Evolutionary conservation across 1,284 basidiomycete genomes (phyloP).

Genomic region (Gymnopus androsaceus): DNA sequence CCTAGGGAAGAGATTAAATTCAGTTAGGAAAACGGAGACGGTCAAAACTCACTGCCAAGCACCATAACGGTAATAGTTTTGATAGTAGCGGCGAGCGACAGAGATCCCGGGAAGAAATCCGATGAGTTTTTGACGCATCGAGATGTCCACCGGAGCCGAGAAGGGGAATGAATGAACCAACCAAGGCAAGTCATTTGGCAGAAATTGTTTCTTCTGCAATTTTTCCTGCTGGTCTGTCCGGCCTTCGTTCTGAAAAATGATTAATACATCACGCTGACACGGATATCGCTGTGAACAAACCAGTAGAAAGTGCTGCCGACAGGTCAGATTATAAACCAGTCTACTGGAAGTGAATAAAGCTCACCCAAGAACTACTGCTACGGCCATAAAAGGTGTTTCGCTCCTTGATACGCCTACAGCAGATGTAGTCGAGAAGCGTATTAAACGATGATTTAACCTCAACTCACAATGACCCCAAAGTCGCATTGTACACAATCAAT

Average conservation of each 20-base stretch:
- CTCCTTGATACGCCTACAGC: constrained; percentile 55
- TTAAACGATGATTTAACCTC: too few species aligned
- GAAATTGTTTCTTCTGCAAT: constrained; percentile 39
- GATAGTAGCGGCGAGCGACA: constrained; percentile 45
- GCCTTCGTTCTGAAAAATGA: constrained; percentile 51
- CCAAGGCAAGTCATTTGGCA: constrained; percentile 60
- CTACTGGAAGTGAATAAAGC: constrained; percentile 24
- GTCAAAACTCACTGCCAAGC: constrained; percentile 62
- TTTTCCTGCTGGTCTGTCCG: constrained; percentile 57
- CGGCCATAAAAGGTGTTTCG: constrained; percentile 64
- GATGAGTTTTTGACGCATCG: constrained; percentile 46
- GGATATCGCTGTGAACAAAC: constrained; percentile 22
- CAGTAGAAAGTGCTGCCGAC: constrained; percentile 37
- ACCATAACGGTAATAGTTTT: constrained; percentile 62
- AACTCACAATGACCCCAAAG: constrained; percentile 63
- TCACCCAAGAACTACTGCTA: constrained; percentile 67
- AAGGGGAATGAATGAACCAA: constrained; percentile 63
- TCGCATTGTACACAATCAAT: constrained; percentile 1
- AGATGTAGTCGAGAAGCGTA: constrained; percentile 10
- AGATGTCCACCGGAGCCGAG: constrained; percentile 40
- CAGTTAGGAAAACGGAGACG: neutral
- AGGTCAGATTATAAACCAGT: neutral
- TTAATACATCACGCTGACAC: neutral
- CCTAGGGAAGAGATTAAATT: constrained; percentile 35
- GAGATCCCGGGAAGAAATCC: constrained; percentile 47